Base-by-base conservation (phyloP, 2,329 filamentous ascomycete genomes). In the Aspergillus bombycis region DNA sequence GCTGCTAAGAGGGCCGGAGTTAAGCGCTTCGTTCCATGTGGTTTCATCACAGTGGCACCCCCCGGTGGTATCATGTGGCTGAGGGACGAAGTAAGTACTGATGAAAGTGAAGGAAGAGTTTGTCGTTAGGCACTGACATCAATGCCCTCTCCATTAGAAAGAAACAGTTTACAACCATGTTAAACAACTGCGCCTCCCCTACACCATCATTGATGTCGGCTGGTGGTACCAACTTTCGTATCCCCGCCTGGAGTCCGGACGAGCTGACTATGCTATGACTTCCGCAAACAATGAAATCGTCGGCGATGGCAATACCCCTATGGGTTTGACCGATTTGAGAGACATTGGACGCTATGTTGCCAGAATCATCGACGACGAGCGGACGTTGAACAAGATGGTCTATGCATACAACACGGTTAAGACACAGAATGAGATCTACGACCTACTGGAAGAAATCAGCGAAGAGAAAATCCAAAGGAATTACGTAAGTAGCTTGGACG, bases 171-270 rank as follows among this genome's bases (percentile, higher is more conserved):
- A 83, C 68, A 79, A 84, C 62, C 79, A 83, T 59, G 76, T 87
- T 63, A 81, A 82, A 67, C 74, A 77, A 60, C 69, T 83, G 1
- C 73, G 77, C 36, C 77, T 88, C 1, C 83, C 84, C 0, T 88
- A 83, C 74, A 88, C 86, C 7, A 76, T 85, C 68, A 81, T 88
- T 57, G 85, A 88, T 65, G 80, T 86, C 14, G 86, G 85, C n/a
- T 86, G 78, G 77, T 88, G 86, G 86, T 84, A 85, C 69, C 84
- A 87, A 67, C 67, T 83, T 34, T 74, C 76, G 6, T 77, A 82
- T 60, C 81, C 81, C 14, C 69, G 69, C n/a, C 70, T 85, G 0
- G 77, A 80, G n/a, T 81, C 78, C 19, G 82, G 83, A 11, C 72
- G 74, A 43, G 73, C 78, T n/a, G 82, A 85, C 67, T 82, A 82